A percentile compares a stretch with the other conserved stretches of the same genome.
Conservation (phyloP, 441 rosid species). For the Mallotus japonicus region DNA sequence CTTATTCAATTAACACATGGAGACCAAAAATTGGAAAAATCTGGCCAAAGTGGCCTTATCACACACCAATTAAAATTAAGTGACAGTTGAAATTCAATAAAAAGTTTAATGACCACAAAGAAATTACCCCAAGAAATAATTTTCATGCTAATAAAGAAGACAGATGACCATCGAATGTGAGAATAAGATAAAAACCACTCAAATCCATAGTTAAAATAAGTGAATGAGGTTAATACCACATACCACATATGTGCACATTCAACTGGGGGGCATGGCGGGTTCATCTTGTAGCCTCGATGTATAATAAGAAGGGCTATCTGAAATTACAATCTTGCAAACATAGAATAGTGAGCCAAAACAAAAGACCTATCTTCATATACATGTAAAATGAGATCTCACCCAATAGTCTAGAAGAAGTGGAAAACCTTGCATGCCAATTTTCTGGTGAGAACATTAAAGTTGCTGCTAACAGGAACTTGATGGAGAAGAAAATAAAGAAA, state of each 20-base stretch:
- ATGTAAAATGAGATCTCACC: constrained; percentile 5
- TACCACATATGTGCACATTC: constrained; percentile 99
- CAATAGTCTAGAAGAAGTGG: constrained; percentile 26
- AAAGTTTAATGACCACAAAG: not conserved
- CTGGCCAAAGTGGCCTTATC: not conserved
- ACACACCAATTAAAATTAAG: not conserved
- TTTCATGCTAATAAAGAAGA: not conserved
- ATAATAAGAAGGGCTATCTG: constrained; percentile 94
- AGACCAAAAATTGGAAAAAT: not conserved
- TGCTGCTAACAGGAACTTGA: constrained; percentile 96
- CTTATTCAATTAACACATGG: not conserved
- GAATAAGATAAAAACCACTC: too few relatives aligned
- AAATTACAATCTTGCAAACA: constrained; percentile 41
- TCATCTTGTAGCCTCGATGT: constrained; percentile 95
- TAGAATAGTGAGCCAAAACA: constrained; percentile 34
- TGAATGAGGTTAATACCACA: constrained; percentile 28
- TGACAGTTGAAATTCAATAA: not conserved
- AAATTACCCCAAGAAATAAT: not conserved
- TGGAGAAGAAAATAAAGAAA: constrained; percentile 96
- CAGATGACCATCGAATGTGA: constrained; percentile 4
- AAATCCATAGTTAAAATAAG: constrained; percentile 11
- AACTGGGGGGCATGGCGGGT: constrained; percentile 96
- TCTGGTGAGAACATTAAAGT: constrained; percentile 83
- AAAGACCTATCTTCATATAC: constrained; percentile 15
- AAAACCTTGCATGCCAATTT: constrained; percentile 92